Evolutionary conservation across 495 filamentous ascomycete species (phyloP).

Genomic region (Penicillium canariense): DNA sequence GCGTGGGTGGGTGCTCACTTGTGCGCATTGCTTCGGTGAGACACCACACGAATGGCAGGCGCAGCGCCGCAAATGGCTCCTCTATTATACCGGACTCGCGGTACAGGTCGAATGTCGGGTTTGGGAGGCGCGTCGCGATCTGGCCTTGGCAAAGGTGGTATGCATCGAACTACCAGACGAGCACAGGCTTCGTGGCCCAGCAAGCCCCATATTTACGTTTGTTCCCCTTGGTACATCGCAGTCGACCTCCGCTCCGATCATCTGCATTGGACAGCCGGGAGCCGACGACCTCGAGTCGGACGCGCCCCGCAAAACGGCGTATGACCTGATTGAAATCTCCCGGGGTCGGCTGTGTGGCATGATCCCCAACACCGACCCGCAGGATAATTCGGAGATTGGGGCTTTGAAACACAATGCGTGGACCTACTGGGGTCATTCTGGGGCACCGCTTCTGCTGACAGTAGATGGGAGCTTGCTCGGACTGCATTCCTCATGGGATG

Average conservation of each 20-base stretch:
- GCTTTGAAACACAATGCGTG: slow-evolving; percentile 49
- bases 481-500: slow-evolving; percentile 49
- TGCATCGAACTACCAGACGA: not conserved
- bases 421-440: slow-evolving; percentile 56
- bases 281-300: not conserved
- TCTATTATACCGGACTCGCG: slow-evolving; percentile 35
- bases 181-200: not conserved
- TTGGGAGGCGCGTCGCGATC: slow-evolving; percentile 8
- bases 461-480: slow-evolving; percentile 35
- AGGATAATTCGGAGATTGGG: slow-evolving; percentile 50
- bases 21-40: slow-evolving; percentile 40
- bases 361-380: slow-evolving; percentile 20
- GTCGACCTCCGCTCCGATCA: not conserved
- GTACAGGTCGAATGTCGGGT: slow-evolving; percentile 35
- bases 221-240: not conserved
- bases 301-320: not conserved
- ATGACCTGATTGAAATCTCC: not conserved
- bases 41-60: slow-evolving; percentile 20
- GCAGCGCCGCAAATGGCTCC: slow-evolving; percentile 28
- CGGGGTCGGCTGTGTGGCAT: not conserved
- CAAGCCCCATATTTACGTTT: not conserved
- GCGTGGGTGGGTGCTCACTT: slow-evolving; percentile 43
- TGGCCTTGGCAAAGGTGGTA: not conserved
- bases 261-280: not conserved
- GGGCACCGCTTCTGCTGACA: slow-evolving; percentile 38